Percentiles rank a stretch among this genome's conserved stretches.
These are phyloP conservation scores for Xenoacremonium recifei DNA, from an alignment of 2,329 filamentous ascomycete species.

Conservation along the genomic window DNA sequence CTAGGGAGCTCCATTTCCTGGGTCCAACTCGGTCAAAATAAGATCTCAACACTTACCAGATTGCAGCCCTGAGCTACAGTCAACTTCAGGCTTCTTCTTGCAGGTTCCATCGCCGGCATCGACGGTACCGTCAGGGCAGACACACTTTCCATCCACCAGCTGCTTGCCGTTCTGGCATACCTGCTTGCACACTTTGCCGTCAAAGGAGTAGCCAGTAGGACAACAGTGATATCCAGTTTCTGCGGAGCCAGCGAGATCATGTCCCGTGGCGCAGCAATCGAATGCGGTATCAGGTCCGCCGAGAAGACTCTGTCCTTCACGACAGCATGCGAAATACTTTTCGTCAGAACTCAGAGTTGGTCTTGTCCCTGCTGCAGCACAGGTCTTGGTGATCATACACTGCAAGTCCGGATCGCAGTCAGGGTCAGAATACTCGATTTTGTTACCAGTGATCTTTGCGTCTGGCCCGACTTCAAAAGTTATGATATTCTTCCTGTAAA, in stretches of 20 bases:
- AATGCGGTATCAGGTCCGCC: constrained; percentile 14
- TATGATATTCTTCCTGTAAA: constrained; percentile 9
- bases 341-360: constrained; percentile 12
- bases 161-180: constrained; percentile 13
- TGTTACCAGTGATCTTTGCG: constrained; percentile 9
- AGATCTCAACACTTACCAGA: constrained; percentile 1
- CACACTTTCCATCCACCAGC: constrained; percentile 12
- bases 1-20: background rate
- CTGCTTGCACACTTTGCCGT: constrained; percentile 12
- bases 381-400: constrained; percentile 4
- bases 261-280: constrained; percentile 17
- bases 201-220: constrained; percentile 9
- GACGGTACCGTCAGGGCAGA: constrained; percentile 8
- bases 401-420: constrained; percentile 8
- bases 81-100: background rate
- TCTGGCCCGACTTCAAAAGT: constrained; percentile 10
- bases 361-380: background rate
- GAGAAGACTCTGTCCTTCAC: constrained; percentile 7
- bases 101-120: constrained; percentile 8
- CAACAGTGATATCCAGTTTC: constrained; percentile 15
- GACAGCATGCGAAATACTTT: constrained; percentile 12
- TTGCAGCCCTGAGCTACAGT: constrained; percentile 4
- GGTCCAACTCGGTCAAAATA: background rate
- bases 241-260: constrained; percentile 11
- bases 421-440: constrained; percentile 11